phyloP scores from a whole-genome alignment of 352 stramenopile species.

The Halophytophthora batemanensis region DNA sequence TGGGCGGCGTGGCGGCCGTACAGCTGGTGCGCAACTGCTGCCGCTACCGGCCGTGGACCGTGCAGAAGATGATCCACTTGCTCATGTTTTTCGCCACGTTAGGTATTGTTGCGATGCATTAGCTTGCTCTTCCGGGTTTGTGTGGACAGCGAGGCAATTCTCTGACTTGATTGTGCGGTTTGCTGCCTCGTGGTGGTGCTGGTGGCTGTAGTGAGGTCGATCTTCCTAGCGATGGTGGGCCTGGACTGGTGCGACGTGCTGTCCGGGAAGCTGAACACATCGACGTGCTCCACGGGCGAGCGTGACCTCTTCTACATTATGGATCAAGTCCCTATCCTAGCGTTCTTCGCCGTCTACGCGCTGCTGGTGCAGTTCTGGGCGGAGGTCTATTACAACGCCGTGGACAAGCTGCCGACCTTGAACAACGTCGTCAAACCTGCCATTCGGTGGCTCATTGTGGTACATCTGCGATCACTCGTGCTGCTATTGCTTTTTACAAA shows the following conservation, averaged over 20 bases:
- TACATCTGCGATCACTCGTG: slow-evolving; percentile 14
- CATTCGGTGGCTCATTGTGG: slow-evolving; percentile 58
- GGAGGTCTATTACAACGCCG: slow-evolving; percentile 88
- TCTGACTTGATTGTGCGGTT: neutral
- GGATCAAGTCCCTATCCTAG: slow-evolving; percentile 78
- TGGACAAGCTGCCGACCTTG: slow-evolving; percentile 65
- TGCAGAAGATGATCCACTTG: slow-evolving; percentile 87
- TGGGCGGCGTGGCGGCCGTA: slow-evolving; percentile 49
- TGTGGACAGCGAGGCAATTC: neutral
- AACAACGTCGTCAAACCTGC: slow-evolving; percentile 66
- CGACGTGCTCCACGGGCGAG: slow-evolving; percentile 54
- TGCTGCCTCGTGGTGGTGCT: slow-evolving; percentile 1
- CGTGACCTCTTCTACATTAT: slow-evolving; percentile 85
- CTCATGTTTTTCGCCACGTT: slow-evolving; percentile 80
- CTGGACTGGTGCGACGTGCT: slow-evolving; percentile 82
- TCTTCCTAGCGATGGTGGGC: slow-evolving; percentile 73
- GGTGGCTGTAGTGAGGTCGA: slow-evolving; percentile 37
- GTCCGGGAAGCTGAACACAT: slow-evolving; percentile 55
- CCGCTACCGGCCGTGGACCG: slow-evolving; percentile 79
- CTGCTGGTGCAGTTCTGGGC: slow-evolving; percentile 87
- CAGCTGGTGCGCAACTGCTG: slow-evolving; percentile 84
- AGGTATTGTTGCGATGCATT: slow-evolving; percentile 23
- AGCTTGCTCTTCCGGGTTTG: too few species aligned
- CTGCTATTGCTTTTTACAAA: neutral
- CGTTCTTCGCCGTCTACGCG: slow-evolving; percentile 80